phyloP scores from a whole-genome alignment of 345 rosid species.

The Brassica incana region DNA sequence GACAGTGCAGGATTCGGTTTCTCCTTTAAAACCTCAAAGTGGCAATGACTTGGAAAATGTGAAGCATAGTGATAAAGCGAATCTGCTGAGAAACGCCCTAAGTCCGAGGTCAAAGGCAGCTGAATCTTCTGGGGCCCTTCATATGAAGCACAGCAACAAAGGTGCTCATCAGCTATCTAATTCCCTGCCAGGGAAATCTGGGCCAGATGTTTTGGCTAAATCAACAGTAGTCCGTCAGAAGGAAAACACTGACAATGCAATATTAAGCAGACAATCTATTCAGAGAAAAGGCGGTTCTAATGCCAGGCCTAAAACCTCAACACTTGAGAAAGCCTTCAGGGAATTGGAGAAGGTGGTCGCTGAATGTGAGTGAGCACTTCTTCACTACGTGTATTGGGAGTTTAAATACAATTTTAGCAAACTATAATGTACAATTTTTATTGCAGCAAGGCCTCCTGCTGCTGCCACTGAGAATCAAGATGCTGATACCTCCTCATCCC shows the following conservation, averaged over 20 bases:
- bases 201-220: slow-evolving; percentile 17
- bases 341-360: slow-evolving; percentile 87
- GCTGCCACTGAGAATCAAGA: slow-evolving; percentile 70
- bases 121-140: slow-evolving; percentile 46
- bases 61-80: slow-evolving; percentile 56
- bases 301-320: slow-evolving; percentile 60
- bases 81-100: slow-evolving; percentile 46
- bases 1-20: slow-evolving; percentile 42
- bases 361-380: slow-evolving; percentile 64
- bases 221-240: slow-evolving; percentile 44
- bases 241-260: slow-evolving; percentile 65
- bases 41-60: slow-evolving; percentile 51
- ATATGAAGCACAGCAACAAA: slow-evolving; percentile 53
- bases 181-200: slow-evolving; percentile 52
- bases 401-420: slow-evolving; percentile 12
- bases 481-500: slow-evolving; percentile 62
- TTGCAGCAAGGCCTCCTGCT: slow-evolving; percentile 80
- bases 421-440: slow-evolving; percentile 12
- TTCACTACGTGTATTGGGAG: slow-evolving; percentile 10
- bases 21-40: slow-evolving; percentile 46
- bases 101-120: slow-evolving; percentile 55
- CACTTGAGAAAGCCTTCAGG: slow-evolving; percentile 86
- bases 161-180: slow-evolving; percentile 46
- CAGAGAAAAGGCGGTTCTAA: slow-evolving; percentile 63
- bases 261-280: slow-evolving; percentile 49